Base-by-base conservation (phyloP, 2,329 filamentous ascomycete species). In the Aspergillus cejpii region DNA sequence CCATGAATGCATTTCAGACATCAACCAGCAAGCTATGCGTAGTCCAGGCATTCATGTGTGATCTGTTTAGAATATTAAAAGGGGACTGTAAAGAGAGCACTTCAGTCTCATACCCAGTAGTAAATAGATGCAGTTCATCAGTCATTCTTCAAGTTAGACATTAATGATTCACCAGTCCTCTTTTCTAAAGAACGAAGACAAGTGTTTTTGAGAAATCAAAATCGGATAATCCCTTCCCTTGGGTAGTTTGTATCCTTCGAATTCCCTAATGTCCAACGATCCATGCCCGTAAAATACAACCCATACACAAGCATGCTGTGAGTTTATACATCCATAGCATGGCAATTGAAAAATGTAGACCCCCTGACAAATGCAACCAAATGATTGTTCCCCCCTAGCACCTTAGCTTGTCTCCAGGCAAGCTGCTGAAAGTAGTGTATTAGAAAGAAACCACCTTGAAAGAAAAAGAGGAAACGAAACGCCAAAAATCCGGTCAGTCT, bases 1-100 rank as follows among this genome's bases (percentile, higher is more conserved):
- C 63, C 63, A 63, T 66, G 63, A 66, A 66, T 66, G 61, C 62
- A 61, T 63, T 64, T 54, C 45, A 51, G 28, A 55, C 51, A 43
- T 52, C 47, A 51, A 43, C 28, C 42, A 29, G 36, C 42, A 53
- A 34, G 44, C 48, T 52, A 46, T 44, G 50, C 54, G 56, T 58
- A 59, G 52, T 43, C 10, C 5, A 44, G 54, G 56, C 58, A 59
- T 59, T 60, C 56, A 55, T 57, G 53, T 47, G 55, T 37, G 39
- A 21, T 52, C 53, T 59, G 54, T 43, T 36, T 38, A 37, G 21
- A 28, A 14, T 21, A 29, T 8, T 20, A 33, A 15, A 26, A 24
- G 8, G 10, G 17, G 14, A 15, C 28, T n/a, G n/a, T n/a, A n/a
- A n/a, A n/a, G n/a, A n/a, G n/a, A n/a, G n/a, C n/a, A n/a, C n/a